Base-by-base conservation (phyloP, 164 flowering plant genomes). In the Nymphaea colorata region DNA sequence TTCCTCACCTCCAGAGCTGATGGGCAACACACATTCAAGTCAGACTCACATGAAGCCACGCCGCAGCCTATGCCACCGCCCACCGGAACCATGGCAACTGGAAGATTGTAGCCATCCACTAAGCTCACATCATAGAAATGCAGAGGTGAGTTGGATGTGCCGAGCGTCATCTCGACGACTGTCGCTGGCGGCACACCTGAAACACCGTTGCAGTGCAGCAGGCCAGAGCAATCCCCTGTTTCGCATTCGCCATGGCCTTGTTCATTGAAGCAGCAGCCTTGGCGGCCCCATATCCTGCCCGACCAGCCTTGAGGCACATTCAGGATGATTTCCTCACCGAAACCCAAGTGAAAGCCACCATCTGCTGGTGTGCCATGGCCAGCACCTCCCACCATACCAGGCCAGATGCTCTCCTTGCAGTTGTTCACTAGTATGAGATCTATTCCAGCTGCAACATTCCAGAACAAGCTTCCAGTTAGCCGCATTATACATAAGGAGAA, bases 71-170 rank as follows among this genome's bases (percentile, higher is more conserved):
- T 68, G 0, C 87, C 89, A 4, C 93, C 93, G 2, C 87, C 89
- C 0, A 87, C 78, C 0, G 94, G 94, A 4, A 63, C 76, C 91
- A 90, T 87, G 0, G 97, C 76, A 3, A 90, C 87, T 0, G 94
- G 97, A 43, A 90, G 74, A 69, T 90, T 89, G 76, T 84, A 89
- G 7, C 96, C 96, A 59, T 87, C 96, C 3, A 89, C 91, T 57
- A 89, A 72, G 71, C 92, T 89, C 44, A 89, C 89, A 66, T 87
- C 96, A 59, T 89, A 89, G 77, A 68, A 87, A 72, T 89, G 91
- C 16, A 78, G 47, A 10, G 82, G 74, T 0, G 84, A 82, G 6
- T 44, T 62, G 0, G 81, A 67, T 2, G 83, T 77, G 25, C 84
- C 90, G 0, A 89, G 72, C 3, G 90, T 87, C 86, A 87, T 85